Conservation (phyloP, 495 filamentous ascomycete genomes). For the Aspergillus nanangensis region DNA sequence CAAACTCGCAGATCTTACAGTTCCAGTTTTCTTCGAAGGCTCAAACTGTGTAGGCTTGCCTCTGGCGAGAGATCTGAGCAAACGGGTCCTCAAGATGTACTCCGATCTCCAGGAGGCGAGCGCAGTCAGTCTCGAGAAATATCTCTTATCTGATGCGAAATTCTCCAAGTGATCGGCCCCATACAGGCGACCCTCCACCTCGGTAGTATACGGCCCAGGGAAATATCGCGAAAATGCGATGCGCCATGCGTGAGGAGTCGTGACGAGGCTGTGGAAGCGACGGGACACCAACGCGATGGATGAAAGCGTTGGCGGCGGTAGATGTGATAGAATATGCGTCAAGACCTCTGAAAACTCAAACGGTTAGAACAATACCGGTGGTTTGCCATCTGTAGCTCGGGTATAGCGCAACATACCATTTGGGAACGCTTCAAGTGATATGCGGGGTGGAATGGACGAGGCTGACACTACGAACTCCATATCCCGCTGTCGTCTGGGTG, state of each 20-base stretch:
- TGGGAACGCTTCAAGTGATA: slow-evolving; percentile 64
- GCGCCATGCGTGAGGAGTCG: slow-evolving; percentile 85
- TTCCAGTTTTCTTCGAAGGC: slow-evolving; percentile 44
- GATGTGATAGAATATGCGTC: slow-evolving; percentile 85
- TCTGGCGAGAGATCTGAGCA: slow-evolving; percentile 71
- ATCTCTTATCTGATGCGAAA: slow-evolving; percentile 60
- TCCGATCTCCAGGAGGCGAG: slow-evolving; percentile 88
- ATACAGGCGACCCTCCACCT: slow-evolving; percentile 16
- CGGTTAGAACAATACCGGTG: slow-evolving; percentile 19
- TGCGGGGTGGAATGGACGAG: slow-evolving; percentile 44
- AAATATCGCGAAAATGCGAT: slow-evolving; percentile 88
- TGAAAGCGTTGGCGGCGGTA: slow-evolving; percentile 73
- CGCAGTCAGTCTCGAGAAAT: slow-evolving; percentile 73
- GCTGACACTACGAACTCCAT: slow-evolving; percentile 57
- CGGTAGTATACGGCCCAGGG: slow-evolving; percentile 58
- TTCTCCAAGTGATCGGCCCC: slow-evolving; percentile 36
- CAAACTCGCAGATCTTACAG: slow-evolving; percentile 40
- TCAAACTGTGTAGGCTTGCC: slow-evolving; percentile 66
- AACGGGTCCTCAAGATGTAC: slow-evolving; percentile 80
- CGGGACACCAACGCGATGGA: slow-evolving; percentile 77
- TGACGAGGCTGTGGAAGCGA: slow-evolving; percentile 77
- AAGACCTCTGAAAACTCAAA: slow-evolving; percentile 63
- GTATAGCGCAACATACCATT: slow-evolving; percentile 65
- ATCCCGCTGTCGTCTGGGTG: slow-evolving; percentile 39
- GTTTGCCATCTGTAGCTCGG: neutral